Base-by-base conservation (phyloP, 192 early-diverging fungal species). In the Pilobolus umbonatus region DNA sequence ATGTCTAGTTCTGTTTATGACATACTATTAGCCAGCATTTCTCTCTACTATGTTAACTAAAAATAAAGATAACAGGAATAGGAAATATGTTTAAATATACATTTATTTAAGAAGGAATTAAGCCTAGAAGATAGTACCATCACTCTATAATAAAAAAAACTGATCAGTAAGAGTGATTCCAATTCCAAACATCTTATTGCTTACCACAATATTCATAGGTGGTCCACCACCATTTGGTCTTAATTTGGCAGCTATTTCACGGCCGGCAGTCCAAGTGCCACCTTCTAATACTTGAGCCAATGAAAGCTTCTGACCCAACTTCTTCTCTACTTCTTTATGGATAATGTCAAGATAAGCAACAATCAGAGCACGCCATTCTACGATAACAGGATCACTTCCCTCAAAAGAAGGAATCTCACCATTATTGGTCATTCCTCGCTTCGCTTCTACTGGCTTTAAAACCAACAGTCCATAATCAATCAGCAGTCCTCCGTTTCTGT, bases 281-380 rank as follows among this genome's bases (percentile, higher is more conserved):
- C 78, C 93, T 57, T 97, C 92, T 1, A 97, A 75, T 2, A 97
- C 87, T 55, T 95, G 88, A 25, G 88, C 90, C 36, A 97, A 71
- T 4, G 84, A 83, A 8, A 94, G 68, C n/a, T 83, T 55, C 12
- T 74, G 66, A 9, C 60, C 69, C 35, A 60, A 57, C 32, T 89
- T 68, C 1, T 67, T 68, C 11, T 88, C 76, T 19, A 69, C 57
- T 11, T 69, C 66, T 0, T 79, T 73, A 0, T 85, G 89, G 1
- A 93, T 81, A 14, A 61, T 60, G 62, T 95, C 95, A 52, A 97
- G 61, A 31, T 91, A 75, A 0, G 83, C 79, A 1, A 97, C 90
- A 0, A 93, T 97, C 69, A 97, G 71, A 9, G 90, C 91, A 15
- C 95, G 83, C 95, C 95, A 97, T 65, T 97, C 95, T 43, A 94